Conservation (phyloP, 345 rosid species). For the Eucalyptus sp. region DNA sequence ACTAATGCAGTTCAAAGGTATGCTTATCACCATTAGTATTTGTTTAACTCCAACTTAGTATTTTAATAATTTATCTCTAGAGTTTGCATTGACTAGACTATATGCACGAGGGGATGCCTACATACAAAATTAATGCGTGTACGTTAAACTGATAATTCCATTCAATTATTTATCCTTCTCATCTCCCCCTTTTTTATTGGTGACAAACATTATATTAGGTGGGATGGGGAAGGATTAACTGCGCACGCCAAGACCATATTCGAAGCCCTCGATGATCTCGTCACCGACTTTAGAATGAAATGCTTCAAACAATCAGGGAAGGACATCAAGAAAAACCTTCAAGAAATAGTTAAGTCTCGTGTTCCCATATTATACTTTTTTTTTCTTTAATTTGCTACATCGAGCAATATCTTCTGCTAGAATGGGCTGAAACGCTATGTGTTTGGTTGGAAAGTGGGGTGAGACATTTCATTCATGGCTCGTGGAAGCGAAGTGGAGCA, state of each 20-base stretch:
- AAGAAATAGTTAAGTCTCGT: constrained; percentile 24
- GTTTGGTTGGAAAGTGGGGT: constrained; percentile 24
- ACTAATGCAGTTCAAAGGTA: constrained; percentile 39
- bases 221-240: constrained; percentile 35
- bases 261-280: constrained; percentile 32
- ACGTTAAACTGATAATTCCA: not conserved
- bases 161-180: not conserved
- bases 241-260: constrained; percentile 37
- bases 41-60: not conserved
- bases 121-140: not conserved
- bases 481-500: constrained; percentile 44
- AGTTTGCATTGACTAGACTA: too few species aligned
- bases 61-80: not conserved
- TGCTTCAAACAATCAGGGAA: constrained; percentile 7
- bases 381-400: not conserved
- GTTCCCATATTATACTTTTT: not conserved
- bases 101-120: too few species aligned
- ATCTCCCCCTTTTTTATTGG: not conserved
- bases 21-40: not conserved
- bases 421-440: not conserved
- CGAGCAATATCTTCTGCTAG: not conserved
- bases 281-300: constrained; percentile 14
- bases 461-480: constrained; percentile 60
- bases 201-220: constrained; percentile 10
- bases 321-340: constrained; percentile 21